phyloP scores from a whole-genome alignment of 2,329 filamentous ascomycete species.

The Plenodomus biglobosus region DNA sequence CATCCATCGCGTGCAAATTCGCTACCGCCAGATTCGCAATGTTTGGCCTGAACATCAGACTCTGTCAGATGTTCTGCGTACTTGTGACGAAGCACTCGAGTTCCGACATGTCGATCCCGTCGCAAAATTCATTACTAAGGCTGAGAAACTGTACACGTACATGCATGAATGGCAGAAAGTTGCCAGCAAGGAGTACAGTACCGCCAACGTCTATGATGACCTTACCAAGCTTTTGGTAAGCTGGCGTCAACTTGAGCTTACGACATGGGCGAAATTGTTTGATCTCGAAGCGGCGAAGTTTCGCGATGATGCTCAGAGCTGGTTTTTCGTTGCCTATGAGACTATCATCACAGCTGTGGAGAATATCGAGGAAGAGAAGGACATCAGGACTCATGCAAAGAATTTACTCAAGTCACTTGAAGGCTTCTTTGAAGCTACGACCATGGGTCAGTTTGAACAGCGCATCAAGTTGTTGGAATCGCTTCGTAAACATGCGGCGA shows the following conservation, averaged over 20 bases:
- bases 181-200: slow-evolving; percentile 77
- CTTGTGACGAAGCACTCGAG: slow-evolving; percentile 73
- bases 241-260: slow-evolving; percentile 89
- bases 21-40: slow-evolving; percentile 69
- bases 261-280: slow-evolving; percentile 87
- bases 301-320: slow-evolving; percentile 75
- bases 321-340: slow-evolving; percentile 98
- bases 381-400: slow-evolving; percentile 64
- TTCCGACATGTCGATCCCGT: slow-evolving; percentile 80
- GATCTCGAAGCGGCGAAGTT: slow-evolving; percentile 80
- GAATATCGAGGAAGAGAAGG: slow-evolving; percentile 59
- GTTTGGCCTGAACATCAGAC: slow-evolving; percentile 74
- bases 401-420: slow-evolving; percentile 75
- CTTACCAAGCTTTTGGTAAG: slow-evolving; percentile 79
- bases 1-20: slow-evolving; percentile 66
- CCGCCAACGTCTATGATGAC: slow-evolving; percentile 69
- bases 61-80: slow-evolving; percentile 73
- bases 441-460: slow-evolving; percentile 75
- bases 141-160: slow-evolving; percentile 82
- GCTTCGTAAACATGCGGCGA: slow-evolving; percentile 64
- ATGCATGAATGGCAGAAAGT: slow-evolving; percentile 96
- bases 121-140: slow-evolving; percentile 78
- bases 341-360: slow-evolving; percentile 77
- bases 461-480: slow-evolving; percentile 69
- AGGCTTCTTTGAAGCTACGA: slow-evolving; percentile 75